Conservation (phyloP, 768 basidiomycete species). For the Pleurotus djamor region DNA sequence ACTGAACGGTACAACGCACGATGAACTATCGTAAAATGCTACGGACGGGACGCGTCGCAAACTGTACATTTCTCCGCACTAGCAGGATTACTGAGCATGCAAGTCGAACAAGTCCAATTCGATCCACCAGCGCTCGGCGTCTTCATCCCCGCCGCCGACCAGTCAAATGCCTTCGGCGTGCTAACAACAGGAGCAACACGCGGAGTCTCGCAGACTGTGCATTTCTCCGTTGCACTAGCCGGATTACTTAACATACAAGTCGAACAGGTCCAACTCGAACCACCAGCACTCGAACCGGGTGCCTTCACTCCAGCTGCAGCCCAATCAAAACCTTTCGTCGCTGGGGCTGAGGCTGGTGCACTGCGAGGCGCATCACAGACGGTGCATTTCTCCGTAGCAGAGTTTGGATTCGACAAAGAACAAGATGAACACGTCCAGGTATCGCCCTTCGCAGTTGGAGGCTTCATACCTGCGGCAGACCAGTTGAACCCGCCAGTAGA, state of each 20-base stretch:
- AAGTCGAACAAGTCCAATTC: constrained; percentile 59
- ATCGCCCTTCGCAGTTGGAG: constrained; percentile 28
- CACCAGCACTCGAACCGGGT: constrained; percentile 25
- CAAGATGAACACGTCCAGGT: constrained; percentile 61
- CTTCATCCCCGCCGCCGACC: constrained; percentile 60
- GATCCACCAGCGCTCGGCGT: constrained; percentile 28
- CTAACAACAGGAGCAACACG: constrained; percentile 8
- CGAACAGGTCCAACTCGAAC: constrained; percentile 53
- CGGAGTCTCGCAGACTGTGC: constrained; percentile 46
- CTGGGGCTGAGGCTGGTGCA: not conserved
- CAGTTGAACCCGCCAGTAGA: constrained; percentile 51
- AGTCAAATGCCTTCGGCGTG: constrained; percentile 26
- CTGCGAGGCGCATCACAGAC: constrained; percentile 43
- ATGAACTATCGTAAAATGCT: not conserved
- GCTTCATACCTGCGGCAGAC: constrained; percentile 57
- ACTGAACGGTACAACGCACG: too few relatives aligned
- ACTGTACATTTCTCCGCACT: constrained; percentile 46
- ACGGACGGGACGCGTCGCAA: constrained; percentile 40
- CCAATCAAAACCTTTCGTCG: constrained; percentile 34
- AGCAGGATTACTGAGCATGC: constrained; percentile 47
- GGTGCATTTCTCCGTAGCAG: constrained; percentile 43
- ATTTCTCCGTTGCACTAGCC: constrained; percentile 40
- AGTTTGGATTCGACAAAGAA: constrained; percentile 42
- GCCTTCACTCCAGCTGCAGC: constrained; percentile 57
- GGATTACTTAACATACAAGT: constrained; percentile 52